A percentile compares a stretch with the other conserved stretches of the same genome.
Evolutionary conservation across 768 basidiomycete genomes (phyloP).

Genomic region (Naganishia vaughanmartiniae): DNA sequence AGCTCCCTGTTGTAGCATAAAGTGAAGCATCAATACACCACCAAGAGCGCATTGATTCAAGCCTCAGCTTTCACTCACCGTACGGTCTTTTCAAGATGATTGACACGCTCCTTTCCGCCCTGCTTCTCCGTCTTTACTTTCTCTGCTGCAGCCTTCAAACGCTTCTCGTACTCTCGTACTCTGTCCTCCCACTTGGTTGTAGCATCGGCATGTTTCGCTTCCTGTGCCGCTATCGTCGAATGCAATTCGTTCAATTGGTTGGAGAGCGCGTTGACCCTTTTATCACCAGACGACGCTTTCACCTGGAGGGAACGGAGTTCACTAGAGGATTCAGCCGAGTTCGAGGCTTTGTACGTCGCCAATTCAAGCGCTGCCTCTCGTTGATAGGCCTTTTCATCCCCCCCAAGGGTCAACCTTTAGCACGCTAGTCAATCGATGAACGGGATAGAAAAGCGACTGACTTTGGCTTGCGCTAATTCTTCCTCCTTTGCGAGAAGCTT

Average conservation of each 20-base stretch:
- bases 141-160: slow-evolving; percentile 80
- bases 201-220: slow-evolving; percentile 67
- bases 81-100: slow-evolving; percentile 50
- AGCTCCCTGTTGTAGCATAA: not conserved
- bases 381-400: slow-evolving; percentile 63
- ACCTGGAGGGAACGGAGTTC: slow-evolving; percentile 70
- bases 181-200: slow-evolving; percentile 91
- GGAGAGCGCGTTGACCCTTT: slow-evolving; percentile 75
- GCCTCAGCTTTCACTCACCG: slow-evolving; percentile 34
- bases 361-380: slow-evolving; percentile 72
- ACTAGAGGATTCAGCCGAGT: slow-evolving; percentile 60
- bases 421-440: not conserved
- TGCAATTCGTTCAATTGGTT: slow-evolving; percentile 81
- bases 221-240: slow-evolving; percentile 73
- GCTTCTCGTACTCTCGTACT: slow-evolving; percentile 85
- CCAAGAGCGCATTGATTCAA: not conserved
- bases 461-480: slow-evolving; percentile 85
- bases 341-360: slow-evolving; percentile 61
- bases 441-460: slow-evolving; percentile 46
- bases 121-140: slow-evolving; percentile 89
- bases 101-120: slow-evolving; percentile 73
- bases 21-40: not conserved
- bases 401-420: not conserved
- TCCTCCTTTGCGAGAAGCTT: slow-evolving; percentile 79
- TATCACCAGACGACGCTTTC: slow-evolving; percentile 78